A percentile compares a stretch with the other conserved stretches of the same genome.
phyloP scores from a whole-genome alignment of 2,329 filamentous ascomycete genomes.

The Cytospora schulzeri region DNA sequence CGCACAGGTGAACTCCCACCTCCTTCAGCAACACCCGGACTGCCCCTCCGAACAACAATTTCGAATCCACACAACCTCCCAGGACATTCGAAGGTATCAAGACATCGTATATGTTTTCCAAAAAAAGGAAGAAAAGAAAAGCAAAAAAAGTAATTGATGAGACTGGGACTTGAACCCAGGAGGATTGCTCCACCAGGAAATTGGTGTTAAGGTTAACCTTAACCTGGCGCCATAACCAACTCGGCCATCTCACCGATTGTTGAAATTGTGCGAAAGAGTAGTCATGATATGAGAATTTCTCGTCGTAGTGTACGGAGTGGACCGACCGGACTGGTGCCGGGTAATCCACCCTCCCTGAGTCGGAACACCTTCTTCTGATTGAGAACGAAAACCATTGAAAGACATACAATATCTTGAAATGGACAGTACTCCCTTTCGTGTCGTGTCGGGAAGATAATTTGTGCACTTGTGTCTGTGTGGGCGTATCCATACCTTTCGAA shows the following conservation, averaged over 20 bases:
- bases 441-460: neutral
- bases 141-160: constrained; percentile 15
- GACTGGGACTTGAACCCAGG: constrained; percentile 29
- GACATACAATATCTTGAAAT: neutral
- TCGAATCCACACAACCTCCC: neutral
- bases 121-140: neutral
- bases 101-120: neutral
- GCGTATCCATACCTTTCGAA: too few relatives aligned
- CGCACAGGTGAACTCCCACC: neutral
- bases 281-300: neutral
- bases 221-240: constrained; percentile 24
- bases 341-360: neutral
- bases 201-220: constrained; percentile 25
- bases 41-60: neutral
- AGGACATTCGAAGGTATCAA: neutral
- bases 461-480: too few relatives aligned
- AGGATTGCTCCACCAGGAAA: constrained; percentile 28
- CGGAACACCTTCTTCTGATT: neutral
- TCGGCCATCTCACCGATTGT: constrained; percentile 21
- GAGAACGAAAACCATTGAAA: neutral
- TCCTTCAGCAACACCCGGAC: neutral
- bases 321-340: neutral
- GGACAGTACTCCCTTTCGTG: neutral
- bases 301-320: neutral
- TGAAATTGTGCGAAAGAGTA: neutral